Evolutionary conservation across 2,329 filamentous ascomycete species (phyloP).

Genomic region (Cryphonectria naterciae): DNA sequence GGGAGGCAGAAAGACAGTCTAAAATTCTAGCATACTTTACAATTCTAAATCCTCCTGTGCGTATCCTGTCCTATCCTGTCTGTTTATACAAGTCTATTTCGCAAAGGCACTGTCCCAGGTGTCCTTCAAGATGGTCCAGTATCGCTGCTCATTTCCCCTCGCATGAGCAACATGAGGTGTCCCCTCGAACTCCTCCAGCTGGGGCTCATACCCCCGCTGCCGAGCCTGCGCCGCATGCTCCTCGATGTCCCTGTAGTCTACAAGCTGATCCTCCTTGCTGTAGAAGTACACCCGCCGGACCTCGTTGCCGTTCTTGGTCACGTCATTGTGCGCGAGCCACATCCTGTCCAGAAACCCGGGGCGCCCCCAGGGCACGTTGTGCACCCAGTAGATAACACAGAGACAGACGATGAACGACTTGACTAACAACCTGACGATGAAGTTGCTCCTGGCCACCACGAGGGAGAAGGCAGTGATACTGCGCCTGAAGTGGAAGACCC

Average conservation of each 20-base stretch:
- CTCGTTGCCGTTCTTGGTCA: constrained; percentile 41
- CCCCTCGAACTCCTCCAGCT: constrained; percentile 50
- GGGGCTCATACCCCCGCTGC: constrained; percentile 45
- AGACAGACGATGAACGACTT: constrained; percentile 42
- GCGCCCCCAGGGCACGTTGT: constrained; percentile 36
- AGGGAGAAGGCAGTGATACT: constrained; percentile 46
- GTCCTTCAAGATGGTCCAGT: constrained; percentile 53
- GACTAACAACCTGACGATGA: constrained; percentile 36
- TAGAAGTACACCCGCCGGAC: constrained; percentile 57
- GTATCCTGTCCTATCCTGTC: neutral
- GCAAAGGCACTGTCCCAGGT: constrained; percentile 46
- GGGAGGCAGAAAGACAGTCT: neutral
- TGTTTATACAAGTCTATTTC: neutral
- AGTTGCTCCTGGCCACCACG: constrained; percentile 38
- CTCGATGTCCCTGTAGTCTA: constrained; percentile 53
- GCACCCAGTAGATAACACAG: constrained; percentile 38
- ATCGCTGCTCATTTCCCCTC: constrained; percentile 49
- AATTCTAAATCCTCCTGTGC: neutral
- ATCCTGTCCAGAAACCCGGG: constrained; percentile 40
- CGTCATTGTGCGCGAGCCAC: constrained; percentile 44
- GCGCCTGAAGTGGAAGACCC: constrained; percentile 45
- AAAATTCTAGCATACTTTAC: too few relatives aligned
- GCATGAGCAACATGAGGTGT: constrained; percentile 57
- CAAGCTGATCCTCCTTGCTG: constrained; percentile 51
- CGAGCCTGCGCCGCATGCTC: constrained; percentile 49